phyloP scores from a whole-genome alignment of 768 basidiomycete species.

The Lactifluus echinatus region DNA sequence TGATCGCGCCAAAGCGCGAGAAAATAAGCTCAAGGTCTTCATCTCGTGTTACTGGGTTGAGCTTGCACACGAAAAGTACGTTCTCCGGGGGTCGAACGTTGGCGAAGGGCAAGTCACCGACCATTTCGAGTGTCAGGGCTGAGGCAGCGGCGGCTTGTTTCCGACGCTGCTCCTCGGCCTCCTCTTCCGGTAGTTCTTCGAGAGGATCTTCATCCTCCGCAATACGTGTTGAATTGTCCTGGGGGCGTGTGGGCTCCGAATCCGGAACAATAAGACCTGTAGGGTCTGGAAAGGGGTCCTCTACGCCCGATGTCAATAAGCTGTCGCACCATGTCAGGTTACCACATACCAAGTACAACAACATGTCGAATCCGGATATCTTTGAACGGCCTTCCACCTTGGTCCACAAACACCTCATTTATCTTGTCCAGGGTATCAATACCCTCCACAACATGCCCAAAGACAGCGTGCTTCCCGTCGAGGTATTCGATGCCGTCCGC shows the following conservation, averaged over 20 bases:
- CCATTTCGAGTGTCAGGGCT: constrained; percentile 97
- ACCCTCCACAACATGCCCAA: constrained; percentile 94
- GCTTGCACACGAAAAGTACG: constrained; percentile 96
- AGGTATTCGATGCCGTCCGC: constrained; percentile 89
- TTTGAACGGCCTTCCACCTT: constrained; percentile 84
- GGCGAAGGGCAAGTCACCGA: constrained; percentile 96
- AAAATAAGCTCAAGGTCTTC: constrained; percentile 98
- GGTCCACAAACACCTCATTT: constrained; percentile 86
- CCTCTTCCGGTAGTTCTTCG: constrained; percentile 74
- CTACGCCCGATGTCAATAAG: constrained; percentile 33
- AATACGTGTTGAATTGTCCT: constrained; percentile 82
- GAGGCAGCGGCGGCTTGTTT: constrained; percentile 86
- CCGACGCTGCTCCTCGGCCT: constrained; percentile 72
- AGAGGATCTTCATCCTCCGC: constrained; percentile 92
- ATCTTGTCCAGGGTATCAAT: constrained; percentile 85
- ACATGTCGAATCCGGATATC: constrained; percentile 94
- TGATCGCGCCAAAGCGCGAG: constrained; percentile 87
- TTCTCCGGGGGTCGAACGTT: constrained; percentile 98
- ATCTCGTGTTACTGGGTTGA: constrained; percentile 90
- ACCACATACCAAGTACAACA: constrained; percentile 74
- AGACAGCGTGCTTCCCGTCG: constrained; percentile 86
- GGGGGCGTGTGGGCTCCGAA: constrained; percentile 68
- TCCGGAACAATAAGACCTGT: constrained; percentile 62
- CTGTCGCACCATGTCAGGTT: background rate
- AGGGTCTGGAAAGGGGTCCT: constrained; percentile 94